These are phyloP conservation scores for Coemansia reversa DNA, from an alignment of 192 early-diverging fungal species.

Conservation along the genomic window DNA sequence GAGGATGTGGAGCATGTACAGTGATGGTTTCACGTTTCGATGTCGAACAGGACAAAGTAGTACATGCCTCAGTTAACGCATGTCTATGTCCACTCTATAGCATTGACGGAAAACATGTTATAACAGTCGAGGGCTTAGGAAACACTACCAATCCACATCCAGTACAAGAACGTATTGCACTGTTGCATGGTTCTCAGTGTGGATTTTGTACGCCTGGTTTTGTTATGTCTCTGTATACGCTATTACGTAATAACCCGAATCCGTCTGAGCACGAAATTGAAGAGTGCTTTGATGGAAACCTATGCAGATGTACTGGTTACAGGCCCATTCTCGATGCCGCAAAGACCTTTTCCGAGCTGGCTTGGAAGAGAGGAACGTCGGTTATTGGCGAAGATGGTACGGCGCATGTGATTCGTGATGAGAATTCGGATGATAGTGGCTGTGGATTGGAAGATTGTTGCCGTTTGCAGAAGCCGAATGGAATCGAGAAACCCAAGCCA, in stretches of 20 bases:
- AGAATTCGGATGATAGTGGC: conserved; percentile 28
- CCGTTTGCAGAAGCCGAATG: conserved; percentile 26
- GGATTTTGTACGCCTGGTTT: conserved; percentile 93
- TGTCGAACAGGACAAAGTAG: conserved; percentile 35
- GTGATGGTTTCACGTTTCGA: conserved; percentile 70
- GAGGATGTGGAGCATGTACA: conserved; percentile 80
- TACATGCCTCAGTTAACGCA: conserved; percentile 59
- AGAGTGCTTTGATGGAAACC: conserved; percentile 82
- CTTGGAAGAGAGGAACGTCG: conserved; percentile 40
- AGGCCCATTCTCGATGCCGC: conserved; percentile 83
- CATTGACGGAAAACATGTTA: conserved; percentile 77
- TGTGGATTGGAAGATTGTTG: conserved; percentile 57
- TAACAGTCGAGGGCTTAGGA: conserved; percentile 81
- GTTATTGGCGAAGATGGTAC: conserved; percentile 15
- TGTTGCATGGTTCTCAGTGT: conserved; percentile 81
- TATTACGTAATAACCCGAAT: conserved; percentile 68
- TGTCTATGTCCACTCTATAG: conserved; percentile 73
- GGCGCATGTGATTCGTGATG: conserved; percentile 10
- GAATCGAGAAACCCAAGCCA: too few species aligned
- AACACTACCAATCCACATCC: conserved; percentile 67
- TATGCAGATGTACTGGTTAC: conserved; percentile 92
- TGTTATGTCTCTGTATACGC: conserved; percentile 82
- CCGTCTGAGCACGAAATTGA: conserved; percentile 75
- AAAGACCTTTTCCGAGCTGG: conserved; percentile 60
- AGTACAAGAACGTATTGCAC: conserved; percentile 72